These are phyloP conservation scores for Eragrostis curvula DNA, from an alignment of 176 grass and related monocot genomes.

Conservation along the genomic window DNA sequence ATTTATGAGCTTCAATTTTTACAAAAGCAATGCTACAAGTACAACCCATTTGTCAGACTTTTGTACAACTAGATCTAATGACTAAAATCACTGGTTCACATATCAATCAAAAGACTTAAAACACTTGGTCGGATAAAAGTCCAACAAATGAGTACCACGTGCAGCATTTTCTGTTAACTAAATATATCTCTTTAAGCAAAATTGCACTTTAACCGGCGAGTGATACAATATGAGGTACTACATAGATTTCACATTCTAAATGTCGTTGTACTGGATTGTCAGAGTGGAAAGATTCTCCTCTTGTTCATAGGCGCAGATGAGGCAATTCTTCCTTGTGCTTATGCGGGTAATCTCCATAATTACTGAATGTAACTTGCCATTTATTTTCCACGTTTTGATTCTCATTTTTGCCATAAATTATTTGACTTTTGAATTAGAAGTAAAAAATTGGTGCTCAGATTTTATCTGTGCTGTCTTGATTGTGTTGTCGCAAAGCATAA, in stretches of 20 bases:
- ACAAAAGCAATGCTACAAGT: too few species aligned
- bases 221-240: constrained; percentile 78
- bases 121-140: too few species aligned
- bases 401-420: constrained; percentile 9
- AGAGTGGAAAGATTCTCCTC: constrained; percentile 84
- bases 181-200: constrained; percentile 56
- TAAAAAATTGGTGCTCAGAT: not conserved
- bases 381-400: not conserved
- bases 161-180: constrained; percentile 26
- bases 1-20: constrained; percentile 25
- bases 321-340: constrained; percentile 73
- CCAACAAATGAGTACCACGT: too few species aligned
- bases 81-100: too few species aligned
- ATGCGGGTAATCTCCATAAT: constrained; percentile 62
- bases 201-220: constrained; percentile 71
- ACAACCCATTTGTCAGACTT: too few species aligned
- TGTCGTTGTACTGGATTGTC: constrained; percentile 84
- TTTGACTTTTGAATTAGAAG: not conserved
- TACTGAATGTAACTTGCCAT: not conserved
- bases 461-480: constrained; percentile 3
- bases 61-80: too few species aligned
- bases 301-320: constrained; percentile 97
- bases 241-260: constrained; percentile 91
- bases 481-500: constrained; percentile 18
- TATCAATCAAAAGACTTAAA: too few species aligned